Conservation (phyloP, 306 rosid genomes). For the Sesbania bispinosa region DNA sequence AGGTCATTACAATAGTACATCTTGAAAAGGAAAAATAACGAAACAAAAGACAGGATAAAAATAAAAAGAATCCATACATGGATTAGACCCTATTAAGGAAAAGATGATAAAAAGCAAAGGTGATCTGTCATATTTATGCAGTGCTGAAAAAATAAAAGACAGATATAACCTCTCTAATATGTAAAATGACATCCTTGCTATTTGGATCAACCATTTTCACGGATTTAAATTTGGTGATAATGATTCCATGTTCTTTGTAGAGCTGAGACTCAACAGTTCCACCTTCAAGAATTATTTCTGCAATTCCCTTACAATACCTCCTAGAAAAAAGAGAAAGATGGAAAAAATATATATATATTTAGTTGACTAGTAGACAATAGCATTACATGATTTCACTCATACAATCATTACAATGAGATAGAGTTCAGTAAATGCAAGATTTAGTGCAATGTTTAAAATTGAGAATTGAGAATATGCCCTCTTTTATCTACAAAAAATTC, state of each 20-base stretch:
- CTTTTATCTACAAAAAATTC: background rate
- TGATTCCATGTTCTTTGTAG: constrained; percentile 52
- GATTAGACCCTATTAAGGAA: background rate
- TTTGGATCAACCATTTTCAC: constrained; percentile 56
- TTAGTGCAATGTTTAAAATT: background rate
- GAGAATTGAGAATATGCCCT: constrained; percentile 5
- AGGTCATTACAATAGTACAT: no score
- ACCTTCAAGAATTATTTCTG: constrained; percentile 58
- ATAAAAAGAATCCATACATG: no score
- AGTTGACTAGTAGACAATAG: background rate
- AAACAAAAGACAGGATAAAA: background rate
- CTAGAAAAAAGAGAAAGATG: constrained; percentile 28
- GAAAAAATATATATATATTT: background rate
- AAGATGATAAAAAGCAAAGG: background rate
- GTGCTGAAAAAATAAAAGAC: background rate
- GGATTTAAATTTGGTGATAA: constrained; percentile 48
- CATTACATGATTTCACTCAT: background rate
- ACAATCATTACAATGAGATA: background rate
- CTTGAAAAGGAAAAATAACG: no score
- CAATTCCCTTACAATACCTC: constrained; percentile 49
- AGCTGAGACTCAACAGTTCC: constrained; percentile 59
- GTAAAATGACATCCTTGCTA: constrained; percentile 50
- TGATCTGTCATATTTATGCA: background rate
- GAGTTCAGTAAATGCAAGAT: background rate
- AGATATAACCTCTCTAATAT: constrained; percentile 42